phyloP scores from a whole-genome alignment of 495 filamentous ascomycete species.

The Rhypophila decipiens region DNA sequence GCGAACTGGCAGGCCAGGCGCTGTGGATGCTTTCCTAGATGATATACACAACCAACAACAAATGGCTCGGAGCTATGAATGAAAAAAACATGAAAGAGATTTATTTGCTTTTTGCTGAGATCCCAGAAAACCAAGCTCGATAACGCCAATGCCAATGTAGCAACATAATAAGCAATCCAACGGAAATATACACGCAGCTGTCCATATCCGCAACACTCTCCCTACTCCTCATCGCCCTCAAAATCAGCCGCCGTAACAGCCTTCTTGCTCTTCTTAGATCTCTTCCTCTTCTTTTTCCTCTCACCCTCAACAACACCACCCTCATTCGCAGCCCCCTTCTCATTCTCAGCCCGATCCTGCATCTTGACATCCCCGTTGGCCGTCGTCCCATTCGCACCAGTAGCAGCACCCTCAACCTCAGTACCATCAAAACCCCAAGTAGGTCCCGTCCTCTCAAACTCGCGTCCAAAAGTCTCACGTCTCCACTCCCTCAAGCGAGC shows the following conservation, averaged over 20 bases:
- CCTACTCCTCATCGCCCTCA: too few relatives aligned
- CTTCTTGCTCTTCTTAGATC: conserved; percentile 29
- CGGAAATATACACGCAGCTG: too few relatives aligned
- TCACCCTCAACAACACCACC: conserved; percentile 24
- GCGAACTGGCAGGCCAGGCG: too few relatives aligned
- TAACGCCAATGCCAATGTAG: too few relatives aligned
- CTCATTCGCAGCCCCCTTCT: background rate
- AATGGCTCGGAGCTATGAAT: too few relatives aligned
- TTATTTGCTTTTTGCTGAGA: too few relatives aligned
- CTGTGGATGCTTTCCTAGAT: too few relatives aligned
- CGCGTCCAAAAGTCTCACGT: conserved; percentile 81
- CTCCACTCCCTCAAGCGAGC: conserved; percentile 84
- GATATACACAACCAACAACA: too few relatives aligned
- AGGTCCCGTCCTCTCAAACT: conserved; percentile 40
- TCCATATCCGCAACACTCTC: too few relatives aligned
- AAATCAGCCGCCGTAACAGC: conserved; percentile 14
- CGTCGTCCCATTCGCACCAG: conserved; percentile 13
- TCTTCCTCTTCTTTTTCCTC: conserved; percentile 48
- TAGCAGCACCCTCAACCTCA: conserved; percentile 3
- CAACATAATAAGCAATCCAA: too few relatives aligned
- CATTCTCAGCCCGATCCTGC: background rate
- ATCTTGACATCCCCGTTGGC: background rate
- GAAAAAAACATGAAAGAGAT: too few relatives aligned
- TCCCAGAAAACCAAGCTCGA: too few relatives aligned
- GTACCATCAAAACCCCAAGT: conserved; percentile 38